Conservation (phyloP, 441 rosid species). For the Adansonia rubrostipa region DNA sequence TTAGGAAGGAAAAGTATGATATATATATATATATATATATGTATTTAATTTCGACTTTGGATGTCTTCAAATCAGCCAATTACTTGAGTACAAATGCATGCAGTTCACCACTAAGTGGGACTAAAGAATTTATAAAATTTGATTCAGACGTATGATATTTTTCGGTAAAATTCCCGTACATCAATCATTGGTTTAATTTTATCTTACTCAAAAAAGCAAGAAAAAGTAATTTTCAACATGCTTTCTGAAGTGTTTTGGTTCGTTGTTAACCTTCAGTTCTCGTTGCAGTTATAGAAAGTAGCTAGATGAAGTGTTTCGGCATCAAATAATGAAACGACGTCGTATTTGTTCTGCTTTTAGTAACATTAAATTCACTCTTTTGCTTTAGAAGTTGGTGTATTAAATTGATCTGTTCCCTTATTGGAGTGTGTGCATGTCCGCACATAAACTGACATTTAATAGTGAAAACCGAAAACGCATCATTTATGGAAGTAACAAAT, state of each 20-base stretch:
- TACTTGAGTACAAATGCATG: slow-evolving; percentile 1
- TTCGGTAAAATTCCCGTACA: not conserved
- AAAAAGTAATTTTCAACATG: slow-evolving; percentile 15
- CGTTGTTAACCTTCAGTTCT: slow-evolving; percentile 5
- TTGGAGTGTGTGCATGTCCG: not conserved
- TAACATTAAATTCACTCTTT: not conserved
- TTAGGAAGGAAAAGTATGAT: not conserved
- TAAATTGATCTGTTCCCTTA: not conserved
- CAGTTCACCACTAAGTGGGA: not conserved
- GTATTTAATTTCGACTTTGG: not conserved
- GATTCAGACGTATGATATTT: not conserved
- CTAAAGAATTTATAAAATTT: not conserved
- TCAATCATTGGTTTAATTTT: not conserved
- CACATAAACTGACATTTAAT: not conserved
- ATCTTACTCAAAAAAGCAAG: not conserved
- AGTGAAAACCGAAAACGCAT: not conserved
- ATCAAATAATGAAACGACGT: slow-evolving; percentile 1
- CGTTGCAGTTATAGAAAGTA: not conserved
- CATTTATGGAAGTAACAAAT: not conserved
- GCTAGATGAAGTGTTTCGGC: not conserved
- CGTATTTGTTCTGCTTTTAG: slow-evolving; percentile 11
- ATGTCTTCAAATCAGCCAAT: not conserved
- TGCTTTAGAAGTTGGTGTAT: slow-evolving; percentile 2
- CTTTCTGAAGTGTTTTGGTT: slow-evolving; percentile 6
- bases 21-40: not conserved